Evolutionary conservation across 306 rosid genomes (phyloP).

Genomic region (barrel medic (Medicago truncatula)): MtrunA17r5.0-ANR NC_053046.1:24878001-24878500

Average conservation of each 20-base stretch:
- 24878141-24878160: too few species aligned
- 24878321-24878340: conserved; percentile 6
- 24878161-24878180: background rate
- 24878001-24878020: too few species aligned
- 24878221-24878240: background rate
- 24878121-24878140: background rate
- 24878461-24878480: conserved; percentile 65
- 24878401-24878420: conserved; percentile 63
- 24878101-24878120: too few species aligned
- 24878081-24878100: too few species aligned
- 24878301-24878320: conserved; percentile 17
- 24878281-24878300: background rate
- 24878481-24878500: conserved; percentile 76
- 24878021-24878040: too few species aligned
- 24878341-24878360: conserved; percentile 28
- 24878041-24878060: too few species aligned
- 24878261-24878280: background rate
- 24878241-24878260: background rate
- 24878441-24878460: conserved; percentile 64
- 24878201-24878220: conserved; percentile 3
- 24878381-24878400: conserved; percentile 64
- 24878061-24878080: too few species aligned
- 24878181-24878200: background rate
- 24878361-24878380: conserved; percentile 53
- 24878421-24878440: conserved; percentile 64